Evolutionary conservation across 345 rosid genomes (phyloP).

Genomic region (Angophora floribunda): DNA sequence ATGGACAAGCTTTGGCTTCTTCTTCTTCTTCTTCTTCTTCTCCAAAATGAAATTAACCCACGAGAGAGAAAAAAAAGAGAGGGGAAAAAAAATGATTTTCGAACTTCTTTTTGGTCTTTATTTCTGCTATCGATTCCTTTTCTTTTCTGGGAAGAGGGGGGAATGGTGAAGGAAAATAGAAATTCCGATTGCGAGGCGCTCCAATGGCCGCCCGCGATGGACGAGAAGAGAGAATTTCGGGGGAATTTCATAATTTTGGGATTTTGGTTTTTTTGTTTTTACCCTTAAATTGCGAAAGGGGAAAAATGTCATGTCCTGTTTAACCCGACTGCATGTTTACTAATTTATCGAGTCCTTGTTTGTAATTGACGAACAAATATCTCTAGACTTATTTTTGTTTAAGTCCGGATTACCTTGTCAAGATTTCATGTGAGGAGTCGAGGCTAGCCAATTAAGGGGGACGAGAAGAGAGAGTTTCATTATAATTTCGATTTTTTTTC

Average conservation of each 20-base stretch:
- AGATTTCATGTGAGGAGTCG: too few relatives aligned
- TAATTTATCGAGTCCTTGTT: neutral
- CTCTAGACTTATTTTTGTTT: too few relatives aligned
- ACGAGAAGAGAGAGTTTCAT: too few relatives aligned
- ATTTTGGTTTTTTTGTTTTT: too few relatives aligned
- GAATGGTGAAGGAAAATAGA: neutral
- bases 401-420: too few relatives aligned
- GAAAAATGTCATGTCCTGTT: neutral
- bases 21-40: neutral
- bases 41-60: neutral
- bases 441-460: too few relatives aligned
- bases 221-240: neutral
- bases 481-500: too few relatives aligned
- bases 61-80: too few relatives aligned
- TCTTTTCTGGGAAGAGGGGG: neutral
- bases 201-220: neutral
- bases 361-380: too few relatives aligned
- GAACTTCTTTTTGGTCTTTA: neutral
- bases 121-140: accelerated
- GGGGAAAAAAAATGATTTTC: accelerated
- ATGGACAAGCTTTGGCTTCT: neutral
- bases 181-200: neutral
- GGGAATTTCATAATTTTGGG: neutral
- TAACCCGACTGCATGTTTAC: neutral
- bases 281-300: neutral